Evolutionary conservation across 106 monocot species (phyloP), one percentile per base, ranked within the genome.

Genomic region (Phalaenopsis aphrodite): DNA sequence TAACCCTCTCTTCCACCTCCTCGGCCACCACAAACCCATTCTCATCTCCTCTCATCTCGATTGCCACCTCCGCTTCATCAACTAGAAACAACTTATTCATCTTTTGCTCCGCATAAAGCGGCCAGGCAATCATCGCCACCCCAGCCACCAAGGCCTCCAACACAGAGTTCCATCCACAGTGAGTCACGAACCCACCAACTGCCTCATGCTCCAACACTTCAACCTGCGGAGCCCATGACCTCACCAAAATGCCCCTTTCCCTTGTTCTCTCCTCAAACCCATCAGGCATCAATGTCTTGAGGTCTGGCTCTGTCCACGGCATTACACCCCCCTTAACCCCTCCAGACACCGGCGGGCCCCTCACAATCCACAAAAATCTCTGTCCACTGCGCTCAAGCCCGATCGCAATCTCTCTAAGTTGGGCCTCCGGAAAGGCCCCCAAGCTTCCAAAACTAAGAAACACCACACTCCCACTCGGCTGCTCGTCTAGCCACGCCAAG

Each of bases 361-460:
- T 6, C 15, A 89, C 89, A 19, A 89, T 89, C 93, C 89, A 94
- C 41, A 94, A 56, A 69, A 94, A 94, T 57, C 87, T 68, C 56
- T 94, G 88, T 52, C 85, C 89, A 77, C 89, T 89, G 8, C 61
- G 80, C 83, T 94, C 93, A 23, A 94, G 73, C 47, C 91, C 93
- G 8, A 14, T 38, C 0, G 93, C 93, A 9, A 91, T 86, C 87
- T 91, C 86, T 77, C 37, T 43, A 1, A 89, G 69, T 79, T 94
- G 93, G 66, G 82, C 86, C 10, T 65, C 76, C 2, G 87, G 72
- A 48, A 94, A 89, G 1, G 11, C 21, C 5, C 36, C 68, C 43
- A 90, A 18, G 85, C 93, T 93, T 41, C 93, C 93, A 82, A 93
- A 93, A 72, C 85, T 85, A 68, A 93, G 80, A 84, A 93, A 90